Conservation (phyloP, 306 rosid genomes). For the Hylodesmum podocarpum region DNA sequence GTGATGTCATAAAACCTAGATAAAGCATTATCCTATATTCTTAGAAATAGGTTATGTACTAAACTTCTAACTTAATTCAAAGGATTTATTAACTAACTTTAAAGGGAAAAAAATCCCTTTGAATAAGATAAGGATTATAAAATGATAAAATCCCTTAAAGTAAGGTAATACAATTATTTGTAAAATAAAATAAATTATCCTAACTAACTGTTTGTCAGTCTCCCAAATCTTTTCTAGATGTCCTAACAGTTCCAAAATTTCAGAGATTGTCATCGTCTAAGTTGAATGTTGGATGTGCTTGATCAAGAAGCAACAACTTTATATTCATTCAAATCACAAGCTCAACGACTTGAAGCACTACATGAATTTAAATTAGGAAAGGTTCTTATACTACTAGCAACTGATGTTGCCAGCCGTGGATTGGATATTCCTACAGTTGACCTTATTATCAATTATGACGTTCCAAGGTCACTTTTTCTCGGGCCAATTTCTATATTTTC, state of each 20-base stretch:
- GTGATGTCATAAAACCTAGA: background rate
- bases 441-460: slow-evolving; percentile 81
- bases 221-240: background rate
- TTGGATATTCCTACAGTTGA: slow-evolving; percentile 93
- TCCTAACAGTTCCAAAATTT: slow-evolving; percentile 26
- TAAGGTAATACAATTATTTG: background rate
- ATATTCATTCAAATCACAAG: slow-evolving; percentile 81
- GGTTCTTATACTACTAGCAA: slow-evolving; percentile 78
- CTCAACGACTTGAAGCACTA: slow-evolving; percentile 76
- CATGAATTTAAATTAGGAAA: slow-evolving; percentile 80
- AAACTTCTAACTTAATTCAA: background rate
- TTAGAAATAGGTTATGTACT: background rate
- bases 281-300: slow-evolving; percentile 79
- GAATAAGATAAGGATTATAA: background rate
- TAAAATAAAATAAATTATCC: background rate
- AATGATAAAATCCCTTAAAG: background rate
- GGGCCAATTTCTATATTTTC: slow-evolving; percentile 7
- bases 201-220: background rate
- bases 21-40: background rate
- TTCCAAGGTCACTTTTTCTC: slow-evolving; percentile 66
- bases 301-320: slow-evolving; percentile 67
- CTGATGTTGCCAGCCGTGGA: slow-evolving; percentile 95
- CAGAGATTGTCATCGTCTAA: slow-evolving; percentile 81
- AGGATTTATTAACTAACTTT: background rate
- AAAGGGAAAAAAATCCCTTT: background rate